Evolutionary conservation across 306 rosid genomes (phyloP), one percentile per base, ranked within the genome.

Genomic region (Prunus davidiana): DNA sequence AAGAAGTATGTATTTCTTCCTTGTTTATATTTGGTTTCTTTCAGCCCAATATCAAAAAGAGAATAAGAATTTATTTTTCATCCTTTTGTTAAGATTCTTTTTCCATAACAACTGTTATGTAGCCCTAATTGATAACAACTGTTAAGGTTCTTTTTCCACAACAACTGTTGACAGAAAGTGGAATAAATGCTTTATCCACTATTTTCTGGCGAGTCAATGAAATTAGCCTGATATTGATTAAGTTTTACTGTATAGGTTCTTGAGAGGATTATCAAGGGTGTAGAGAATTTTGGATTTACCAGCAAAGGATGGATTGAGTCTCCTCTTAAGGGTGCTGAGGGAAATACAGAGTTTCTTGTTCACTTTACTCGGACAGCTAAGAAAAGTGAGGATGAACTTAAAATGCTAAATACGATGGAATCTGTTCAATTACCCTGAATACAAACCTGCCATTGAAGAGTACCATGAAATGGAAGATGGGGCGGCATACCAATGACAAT

Each of bases 261-360:
- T 50, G 97, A 89, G 79, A 95, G 76, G 85, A 95, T 92, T 60
- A 89, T 88, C 72, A 87, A 84, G 64, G 97, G 97, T 25, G 96
- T 92, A 3, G 96, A 91, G 86, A 85, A 83, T 51, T 86, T 86
- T 43, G 98, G 97, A 77, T 90, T 92, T 85, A 81, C 82, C 78
- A 81, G 88, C 84, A 80, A 83, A 80, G 98, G 98, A 24, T 89
- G 91, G 97, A 87, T 90, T 11, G 92, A 90, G 77, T 95, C 98
- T 68, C 98, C 98, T 71, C 86, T 95, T 63, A 95, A 89, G 80
- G 98, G 97, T 28, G 96, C 96, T 0, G 97, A 92, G 87, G 98
- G 98, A 58, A 95, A 95, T 80, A 89, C 87, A 71, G 97, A 95
- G 80, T 95, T 95, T 78, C 89, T 95, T 38, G 98, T 87, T 82